Evolutionary conservation across 2,329 filamentous ascomycete genomes (phyloP).

Genomic region (Apiospora marii): DNA sequence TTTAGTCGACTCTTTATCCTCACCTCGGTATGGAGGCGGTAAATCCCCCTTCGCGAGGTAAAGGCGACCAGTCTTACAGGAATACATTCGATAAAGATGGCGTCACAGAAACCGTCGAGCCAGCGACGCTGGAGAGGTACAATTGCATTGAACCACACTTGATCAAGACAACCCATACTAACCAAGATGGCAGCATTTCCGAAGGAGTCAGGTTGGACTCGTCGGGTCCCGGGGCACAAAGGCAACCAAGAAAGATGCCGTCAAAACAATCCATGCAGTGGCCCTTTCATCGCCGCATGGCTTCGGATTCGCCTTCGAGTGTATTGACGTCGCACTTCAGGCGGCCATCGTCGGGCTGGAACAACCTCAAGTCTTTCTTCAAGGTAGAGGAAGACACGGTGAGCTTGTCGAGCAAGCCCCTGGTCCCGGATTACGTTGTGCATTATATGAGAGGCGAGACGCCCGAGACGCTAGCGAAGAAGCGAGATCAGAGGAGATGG

Average conservation of each 20-base stretch:
- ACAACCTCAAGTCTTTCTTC: constrained; percentile 38
- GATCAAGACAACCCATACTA: neutral
- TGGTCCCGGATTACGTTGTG: constrained; percentile 63
- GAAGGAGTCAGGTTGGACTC: constrained; percentile 22
- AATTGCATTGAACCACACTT: constrained; percentile 25
- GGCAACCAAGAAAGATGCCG: constrained; percentile 26
- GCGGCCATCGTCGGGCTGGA: constrained; percentile 23
- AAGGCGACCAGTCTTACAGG: constrained; percentile 36
- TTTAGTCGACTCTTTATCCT: constrained; percentile 16
- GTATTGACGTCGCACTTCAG: constrained; percentile 19
- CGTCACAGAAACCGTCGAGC: constrained; percentile 23
- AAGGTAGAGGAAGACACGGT: constrained; percentile 39
- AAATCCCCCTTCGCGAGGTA: constrained; percentile 33
- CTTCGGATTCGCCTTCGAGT: constrained; percentile 32
- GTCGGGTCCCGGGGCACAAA: constrained; percentile 19
- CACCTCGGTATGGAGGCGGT: constrained; percentile 38
- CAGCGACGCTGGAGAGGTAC: constrained; percentile 22
- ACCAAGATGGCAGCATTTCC: constrained; percentile 8
- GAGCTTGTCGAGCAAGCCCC: constrained; percentile 48
- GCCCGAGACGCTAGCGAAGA: constrained; percentile 58
- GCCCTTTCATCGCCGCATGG: constrained; percentile 36
- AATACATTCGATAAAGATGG: constrained; percentile 38
- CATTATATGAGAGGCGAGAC: constrained; percentile 64
- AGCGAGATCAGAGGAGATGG: constrained; percentile 48
- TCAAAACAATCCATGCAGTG: constrained; percentile 38